Conservation (phyloP, 2,329 filamentous ascomycete genomes). For the Paramyrothecium sp. region DNA sequence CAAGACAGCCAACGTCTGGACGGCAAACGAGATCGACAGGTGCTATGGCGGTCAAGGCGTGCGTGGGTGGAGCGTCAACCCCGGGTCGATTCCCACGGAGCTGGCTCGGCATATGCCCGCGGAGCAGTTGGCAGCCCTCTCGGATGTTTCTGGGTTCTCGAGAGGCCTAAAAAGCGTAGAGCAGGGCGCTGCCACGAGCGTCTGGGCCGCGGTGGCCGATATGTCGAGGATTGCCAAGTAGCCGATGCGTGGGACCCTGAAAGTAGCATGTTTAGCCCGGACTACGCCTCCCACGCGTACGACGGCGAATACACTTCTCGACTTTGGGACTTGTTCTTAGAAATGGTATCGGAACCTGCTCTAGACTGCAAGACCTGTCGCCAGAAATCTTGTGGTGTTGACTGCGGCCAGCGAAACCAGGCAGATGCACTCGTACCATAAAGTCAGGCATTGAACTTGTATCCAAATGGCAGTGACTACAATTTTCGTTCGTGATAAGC, state of each 20-base stretch:
- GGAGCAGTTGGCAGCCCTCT: neutral
- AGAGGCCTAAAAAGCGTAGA: slow-evolving; percentile 8
- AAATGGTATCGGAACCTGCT: too few species aligned
- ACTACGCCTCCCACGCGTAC: slow-evolving; percentile 9
- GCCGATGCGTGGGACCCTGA: slow-evolving; percentile 5
- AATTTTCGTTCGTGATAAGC: neutral
- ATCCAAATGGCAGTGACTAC: too few species aligned
- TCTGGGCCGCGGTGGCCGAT: slow-evolving; percentile 18
- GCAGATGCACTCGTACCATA: too few species aligned
- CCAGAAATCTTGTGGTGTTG: too few species aligned
- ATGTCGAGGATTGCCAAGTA: slow-evolving; percentile 8
- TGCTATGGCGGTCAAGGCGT: slow-evolving; percentile 41
- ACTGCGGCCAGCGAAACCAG: too few species aligned
- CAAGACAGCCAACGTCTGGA: slow-evolving; percentile 51
- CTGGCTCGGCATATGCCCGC: slow-evolving; percentile 1
- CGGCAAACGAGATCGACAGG: slow-evolving; percentile 49
- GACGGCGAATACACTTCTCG: neutral
- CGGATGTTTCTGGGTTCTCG: neutral
- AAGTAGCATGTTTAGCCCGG: neutral
- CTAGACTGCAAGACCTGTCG: too few species aligned
- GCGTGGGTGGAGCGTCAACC: slow-evolving; percentile 38
- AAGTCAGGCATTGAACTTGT: too few species aligned
- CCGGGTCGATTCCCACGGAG: slow-evolving; percentile 39
- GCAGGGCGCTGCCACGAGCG: slow-evolving; percentile 17
- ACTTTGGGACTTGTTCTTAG: too few species aligned